Conservation (phyloP, 768 basidiomycete genomes). For the Naganishia onofrii region DNA sequence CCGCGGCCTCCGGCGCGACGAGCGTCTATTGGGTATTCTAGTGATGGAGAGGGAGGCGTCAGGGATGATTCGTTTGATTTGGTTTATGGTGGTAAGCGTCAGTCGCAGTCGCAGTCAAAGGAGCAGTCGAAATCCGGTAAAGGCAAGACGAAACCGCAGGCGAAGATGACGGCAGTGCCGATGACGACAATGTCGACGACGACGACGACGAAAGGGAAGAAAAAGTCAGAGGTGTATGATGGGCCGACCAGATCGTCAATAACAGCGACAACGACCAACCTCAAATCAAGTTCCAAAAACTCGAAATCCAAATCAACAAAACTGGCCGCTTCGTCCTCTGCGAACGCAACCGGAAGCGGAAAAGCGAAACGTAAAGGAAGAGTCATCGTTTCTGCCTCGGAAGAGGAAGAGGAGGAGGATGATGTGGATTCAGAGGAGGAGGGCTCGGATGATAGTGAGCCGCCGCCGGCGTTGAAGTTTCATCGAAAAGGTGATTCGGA, state of each 20-base stretch:
- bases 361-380: background rate
- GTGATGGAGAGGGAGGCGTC: background rate
- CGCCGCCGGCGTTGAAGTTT: background rate
- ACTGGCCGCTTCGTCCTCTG: no score
- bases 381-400: slow-evolving; percentile 1
- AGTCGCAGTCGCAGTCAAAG: background rate
- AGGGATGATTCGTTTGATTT: slow-evolving; percentile 21
- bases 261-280: no score
- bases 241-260: no score
- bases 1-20: no score
- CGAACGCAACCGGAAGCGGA: background rate
- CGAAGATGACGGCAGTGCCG: background rate
- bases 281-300: no score
- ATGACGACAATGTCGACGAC: no score
- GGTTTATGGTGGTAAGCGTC: background rate
- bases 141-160: background rate
- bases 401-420: background rate
- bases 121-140: background rate
- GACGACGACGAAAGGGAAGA: background rate
- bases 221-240: background rate
- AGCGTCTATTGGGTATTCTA: slow-evolving; percentile 5
- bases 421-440: background rate
- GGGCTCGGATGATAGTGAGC: background rate
- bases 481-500: background rate
- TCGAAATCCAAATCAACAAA: no score